Percentiles rank a stretch among this genome's conserved stretches.
Evolutionary conservation across 352 stramenopile genomes (phyloP).

Genomic region (Peronospora destructor): DNA sequence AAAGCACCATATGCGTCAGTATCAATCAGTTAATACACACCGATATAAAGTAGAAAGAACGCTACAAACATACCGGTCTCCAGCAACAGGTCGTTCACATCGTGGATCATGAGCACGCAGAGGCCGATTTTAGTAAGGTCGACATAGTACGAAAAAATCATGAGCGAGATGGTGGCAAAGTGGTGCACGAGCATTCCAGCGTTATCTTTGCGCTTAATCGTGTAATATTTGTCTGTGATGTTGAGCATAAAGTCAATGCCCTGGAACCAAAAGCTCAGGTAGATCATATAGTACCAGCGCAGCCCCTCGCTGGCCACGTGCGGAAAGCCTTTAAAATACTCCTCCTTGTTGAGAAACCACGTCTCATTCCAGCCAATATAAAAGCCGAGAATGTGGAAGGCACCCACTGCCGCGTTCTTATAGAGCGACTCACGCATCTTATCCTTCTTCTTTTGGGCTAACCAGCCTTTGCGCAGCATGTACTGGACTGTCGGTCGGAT

Average conservation of each 20-base stretch:
- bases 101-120: constrained; percentile 80
- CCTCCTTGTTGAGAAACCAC: constrained; percentile 70
- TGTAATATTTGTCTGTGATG: constrained; percentile 74
- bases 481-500: constrained; percentile 48
- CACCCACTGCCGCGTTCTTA: constrained; percentile 69
- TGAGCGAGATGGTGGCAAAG: constrained; percentile 68
- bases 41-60: not conserved
- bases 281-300: constrained; percentile 85
- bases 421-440: constrained; percentile 82
- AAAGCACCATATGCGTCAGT: constrained; percentile 1
- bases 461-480: constrained; percentile 33
- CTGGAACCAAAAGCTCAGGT: constrained; percentile 77
- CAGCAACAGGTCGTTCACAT: constrained; percentile 72
- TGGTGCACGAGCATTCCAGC: constrained; percentile 77
- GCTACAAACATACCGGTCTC: constrained; percentile 20
- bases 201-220: constrained; percentile 79
- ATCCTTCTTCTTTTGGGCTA: constrained; percentile 58
- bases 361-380: constrained; percentile 56
- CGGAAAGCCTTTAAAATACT: constrained; percentile 60
- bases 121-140: constrained; percentile 65
- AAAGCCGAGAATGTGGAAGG: constrained; percentile 51
- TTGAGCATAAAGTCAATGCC: constrained; percentile 82
- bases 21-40: not conserved
- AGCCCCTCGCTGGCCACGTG: constrained; percentile 37
- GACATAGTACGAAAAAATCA: constrained; percentile 69